Percentiles rank a stretch among this genome's conserved stretches.
Evolutionary conservation across 192 early-diverging fungal genomes (phyloP).

Genomic region (Podila horticola): DNA sequence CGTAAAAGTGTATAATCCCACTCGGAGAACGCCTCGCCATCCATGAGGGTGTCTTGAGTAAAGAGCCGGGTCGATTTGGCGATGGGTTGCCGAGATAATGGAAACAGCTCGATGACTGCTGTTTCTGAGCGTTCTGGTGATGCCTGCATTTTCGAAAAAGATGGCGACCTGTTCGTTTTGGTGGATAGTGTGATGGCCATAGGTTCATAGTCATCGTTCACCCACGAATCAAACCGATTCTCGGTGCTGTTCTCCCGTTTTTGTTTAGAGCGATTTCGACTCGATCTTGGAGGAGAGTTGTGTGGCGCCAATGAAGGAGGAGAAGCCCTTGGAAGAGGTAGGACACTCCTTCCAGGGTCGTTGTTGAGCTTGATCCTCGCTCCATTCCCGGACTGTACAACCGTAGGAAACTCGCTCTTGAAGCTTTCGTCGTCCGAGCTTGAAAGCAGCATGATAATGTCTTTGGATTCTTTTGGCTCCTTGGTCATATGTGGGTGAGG

Average conservation of each 20-base stretch:
- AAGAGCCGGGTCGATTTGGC: neutral
- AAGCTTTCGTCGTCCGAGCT: slow-evolving; percentile 25
- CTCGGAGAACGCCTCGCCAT: slow-evolving; percentile 6
- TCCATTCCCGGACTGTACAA: no score
- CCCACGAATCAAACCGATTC: neutral
- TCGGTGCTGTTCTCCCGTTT: neutral
- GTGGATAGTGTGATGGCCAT: no score
- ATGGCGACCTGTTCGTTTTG: neutral
- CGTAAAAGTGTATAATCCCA: slow-evolving; percentile 25
- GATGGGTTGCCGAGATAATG: neutral
- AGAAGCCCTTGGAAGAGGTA: no score
- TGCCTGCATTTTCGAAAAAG: neutral
- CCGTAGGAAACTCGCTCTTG: neutral
- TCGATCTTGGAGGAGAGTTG: no score
- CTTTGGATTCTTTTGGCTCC: neutral
- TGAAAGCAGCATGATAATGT: neutral
- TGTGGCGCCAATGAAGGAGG: no score
- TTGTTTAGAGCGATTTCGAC: no score
- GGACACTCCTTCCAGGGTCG: neutral
- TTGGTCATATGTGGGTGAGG: neutral
- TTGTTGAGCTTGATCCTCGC: no score
- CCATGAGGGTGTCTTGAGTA: neutral
- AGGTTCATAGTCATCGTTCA: neutral
- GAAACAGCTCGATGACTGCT: slow-evolving; percentile 7
- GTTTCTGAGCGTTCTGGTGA: neutral